A percentile compares a stretch with the other conserved stretches of the same genome.
These are phyloP conservation scores for Trypanosoma lewisi DNA, from an alignment of 208 protist genomes.

Conservation along the genomic window DNA sequence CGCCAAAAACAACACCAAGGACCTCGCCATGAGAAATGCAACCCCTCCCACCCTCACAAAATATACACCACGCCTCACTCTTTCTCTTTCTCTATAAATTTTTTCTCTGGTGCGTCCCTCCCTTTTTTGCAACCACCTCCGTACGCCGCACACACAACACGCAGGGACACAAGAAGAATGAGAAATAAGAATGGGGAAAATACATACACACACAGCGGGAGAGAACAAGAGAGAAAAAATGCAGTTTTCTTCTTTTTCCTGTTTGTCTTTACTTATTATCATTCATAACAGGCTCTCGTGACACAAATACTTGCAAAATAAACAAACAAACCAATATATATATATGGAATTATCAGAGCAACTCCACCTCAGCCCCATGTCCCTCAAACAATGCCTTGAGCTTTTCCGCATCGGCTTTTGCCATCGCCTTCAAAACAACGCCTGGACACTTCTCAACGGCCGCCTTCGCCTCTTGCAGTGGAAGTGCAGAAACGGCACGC, in stretches of 20 bases:
- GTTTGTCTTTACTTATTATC: too few relatives aligned
- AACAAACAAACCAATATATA: conserved; percentile 22
- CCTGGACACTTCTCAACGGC: conserved; percentile 36
- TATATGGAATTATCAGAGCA: conserved; percentile 19
- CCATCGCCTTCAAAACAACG: conserved; percentile 24
- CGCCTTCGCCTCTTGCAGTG: conserved; percentile 33
- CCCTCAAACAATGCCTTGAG: conserved; percentile 27
- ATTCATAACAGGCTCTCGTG: too few relatives aligned
- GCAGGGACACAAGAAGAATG: background rate
- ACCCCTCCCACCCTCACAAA: background rate
- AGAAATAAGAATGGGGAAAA: background rate
- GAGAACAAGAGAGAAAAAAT: background rate
- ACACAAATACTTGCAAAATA: too few relatives aligned
- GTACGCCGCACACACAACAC: background rate
- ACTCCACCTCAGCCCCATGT: conserved; percentile 31
- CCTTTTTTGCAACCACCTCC: background rate
- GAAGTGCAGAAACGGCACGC: conserved; percentile 25
- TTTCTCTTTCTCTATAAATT: background rate
- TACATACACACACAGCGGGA: background rate
- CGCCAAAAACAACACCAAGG: conserved; percentile 28
- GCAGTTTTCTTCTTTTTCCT: too few relatives aligned
- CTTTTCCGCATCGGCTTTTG: conserved; percentile 33
- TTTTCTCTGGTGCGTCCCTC: background rate
- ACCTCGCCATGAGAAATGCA: background rate
- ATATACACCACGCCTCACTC: background rate